phyloP scores from a whole-genome alignment of 768 basidiomycete species.

The Cystobasidiopsis lactophilus region DNA sequence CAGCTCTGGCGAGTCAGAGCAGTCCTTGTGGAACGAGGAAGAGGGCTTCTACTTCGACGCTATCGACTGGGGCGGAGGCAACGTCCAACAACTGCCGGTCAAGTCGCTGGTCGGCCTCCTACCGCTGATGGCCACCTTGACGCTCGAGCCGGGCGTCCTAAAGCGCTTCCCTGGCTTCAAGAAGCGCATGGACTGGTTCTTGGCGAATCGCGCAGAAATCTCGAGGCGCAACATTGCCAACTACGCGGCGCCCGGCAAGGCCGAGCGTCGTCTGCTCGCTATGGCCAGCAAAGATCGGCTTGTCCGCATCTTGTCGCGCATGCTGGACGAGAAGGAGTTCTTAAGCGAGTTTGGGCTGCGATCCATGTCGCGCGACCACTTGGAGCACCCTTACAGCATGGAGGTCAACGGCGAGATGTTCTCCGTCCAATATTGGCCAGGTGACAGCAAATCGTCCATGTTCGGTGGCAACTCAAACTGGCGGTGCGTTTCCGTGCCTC shows the following conservation, averaged over 20 bases:
- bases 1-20: conserved; percentile 45
- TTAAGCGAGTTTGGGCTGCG: conserved; percentile 84
- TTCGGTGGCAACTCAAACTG: conserved; percentile 45
- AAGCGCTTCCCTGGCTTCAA: conserved; percentile 93
- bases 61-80: conserved; percentile 25
- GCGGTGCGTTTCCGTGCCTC: too few relatives aligned
- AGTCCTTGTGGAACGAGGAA: conserved; percentile 80
- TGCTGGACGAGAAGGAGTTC: conserved; percentile 95
- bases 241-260: conserved; percentile 65
- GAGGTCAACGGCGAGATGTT: conserved; percentile 76
- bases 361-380: conserved; percentile 81
- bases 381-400: conserved; percentile 85
- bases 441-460: conserved; percentile 91
- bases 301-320: conserved; percentile 69
- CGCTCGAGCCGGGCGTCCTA: conserved; percentile 68
- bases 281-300: conserved; percentile 80
- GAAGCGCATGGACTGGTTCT: conserved; percentile 97
- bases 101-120: conserved; percentile 93
- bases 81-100: conserved; percentile 75
- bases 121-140: conserved; percentile 82
- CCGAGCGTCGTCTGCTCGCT: conserved; percentile 67
- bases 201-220: conserved; percentile 72
- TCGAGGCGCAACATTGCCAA: conserved; percentile 86
- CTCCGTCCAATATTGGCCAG: conserved; percentile 92
- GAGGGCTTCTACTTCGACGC: conserved; percentile 97